Evolutionary conservation across 257 asterid genomes (phyloP), one percentile per base, ranked within the genome.

Genomic region (Penstemon eatonii): DNA sequence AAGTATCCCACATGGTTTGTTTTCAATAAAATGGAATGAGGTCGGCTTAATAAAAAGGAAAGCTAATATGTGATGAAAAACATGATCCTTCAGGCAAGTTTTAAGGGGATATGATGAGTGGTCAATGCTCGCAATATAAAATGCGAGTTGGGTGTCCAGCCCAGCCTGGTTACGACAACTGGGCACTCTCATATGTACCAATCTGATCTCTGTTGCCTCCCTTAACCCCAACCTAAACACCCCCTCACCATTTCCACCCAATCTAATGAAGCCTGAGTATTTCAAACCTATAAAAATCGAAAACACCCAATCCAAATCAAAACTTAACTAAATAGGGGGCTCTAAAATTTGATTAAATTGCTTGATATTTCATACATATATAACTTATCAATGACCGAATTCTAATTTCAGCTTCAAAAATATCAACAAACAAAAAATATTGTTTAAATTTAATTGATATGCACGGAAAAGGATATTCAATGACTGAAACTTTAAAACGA

Each of bases 81-180:
- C 0, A 89, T 86, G 91, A 86, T 89, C 94, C 94, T 89, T 86
- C 94, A 79, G 91, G 88, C 89, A 80, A 69, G 85, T 81, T 85
- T 72, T 36, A 74, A 69, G 60, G 91, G 85, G 94, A 83, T 55
- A 33, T 89, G 96, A 89, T 73, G 94, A 86, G 94, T 71, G 94
- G 94, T 81, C 66, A 71, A 67, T 2, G 9, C 87, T 86, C 66
- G 91, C 91, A 81, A 10, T 3, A 25, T 0, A 60, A 84, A 0
- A 76, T 84, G 91, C 84, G 82, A 86, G 87, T 86, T 8, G 91
- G 82, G 91, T 75, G 91, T 63, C 76, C 84, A 25, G 74, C 86
- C 87, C 74, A 53, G 87, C 89, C 91, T 83, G 81, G 76, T 84
- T 86, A 86, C 90, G 96, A 89, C 96, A 79, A 68, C 5, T 66